phyloP scores from a whole-genome alignment of 169 alveolate genomes.

The Plasmodium coatneyi region DNA sequence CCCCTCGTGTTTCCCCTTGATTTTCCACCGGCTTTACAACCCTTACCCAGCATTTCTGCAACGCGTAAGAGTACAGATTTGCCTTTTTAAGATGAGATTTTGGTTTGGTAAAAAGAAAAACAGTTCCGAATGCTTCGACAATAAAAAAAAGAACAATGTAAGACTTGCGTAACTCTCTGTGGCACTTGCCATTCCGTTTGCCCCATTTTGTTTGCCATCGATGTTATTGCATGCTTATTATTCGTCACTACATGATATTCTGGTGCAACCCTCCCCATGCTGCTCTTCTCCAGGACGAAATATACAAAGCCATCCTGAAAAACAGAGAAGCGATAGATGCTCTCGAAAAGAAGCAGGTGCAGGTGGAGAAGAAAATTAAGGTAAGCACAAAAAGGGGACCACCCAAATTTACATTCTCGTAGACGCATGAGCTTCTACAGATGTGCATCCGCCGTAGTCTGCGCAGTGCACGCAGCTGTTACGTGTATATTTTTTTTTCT shows the following conservation, averaged over 20 bases:
- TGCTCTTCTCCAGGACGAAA: constrained; percentile 33
- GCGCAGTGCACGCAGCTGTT: neutral
- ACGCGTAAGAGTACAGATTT: neutral
- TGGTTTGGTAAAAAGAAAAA: constrained; percentile 73
- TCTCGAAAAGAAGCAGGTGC: constrained; percentile 73
- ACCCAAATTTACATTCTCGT: neutral
- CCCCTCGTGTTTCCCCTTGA: neutral
- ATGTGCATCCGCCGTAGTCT: neutral
- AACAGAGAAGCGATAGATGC: constrained; percentile 75
- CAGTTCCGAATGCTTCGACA: constrained; percentile 48
- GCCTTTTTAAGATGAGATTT: constrained; percentile 70
- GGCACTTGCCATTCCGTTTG: neutral
- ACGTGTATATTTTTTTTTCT: neutral
- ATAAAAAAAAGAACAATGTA: constrained; percentile 55
- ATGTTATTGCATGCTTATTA: neutral
- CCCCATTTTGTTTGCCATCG: neutral
- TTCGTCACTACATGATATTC: neutral
- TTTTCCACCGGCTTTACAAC: neutral
- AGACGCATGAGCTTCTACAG: neutral
- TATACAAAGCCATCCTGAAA: constrained; percentile 71
- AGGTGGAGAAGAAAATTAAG: constrained; percentile 74
- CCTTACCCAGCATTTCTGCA: neutral
- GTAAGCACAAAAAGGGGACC: constrained; percentile 8
- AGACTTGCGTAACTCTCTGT: neutral
- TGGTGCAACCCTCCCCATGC: neutral